Evolutionary conservation across 2,329 filamentous ascomycete species (phyloP).

Genomic region (Trichoderma endophyticum): DNA sequence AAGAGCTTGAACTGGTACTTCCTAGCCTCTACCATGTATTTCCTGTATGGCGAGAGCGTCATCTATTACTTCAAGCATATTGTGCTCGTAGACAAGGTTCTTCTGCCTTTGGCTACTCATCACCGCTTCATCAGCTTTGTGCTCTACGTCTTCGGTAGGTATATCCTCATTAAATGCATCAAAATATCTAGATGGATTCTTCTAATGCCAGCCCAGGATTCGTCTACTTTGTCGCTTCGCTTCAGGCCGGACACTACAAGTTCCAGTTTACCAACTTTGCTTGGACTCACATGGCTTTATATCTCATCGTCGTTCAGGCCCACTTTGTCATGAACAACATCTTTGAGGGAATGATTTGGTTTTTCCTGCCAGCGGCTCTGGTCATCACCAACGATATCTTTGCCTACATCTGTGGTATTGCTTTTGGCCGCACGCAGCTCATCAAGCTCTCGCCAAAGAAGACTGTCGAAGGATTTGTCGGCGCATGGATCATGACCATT

Average conservation of each 20-base stretch:
- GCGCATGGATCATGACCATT: slow-evolving; percentile 93
- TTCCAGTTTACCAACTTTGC: slow-evolving; percentile 99
- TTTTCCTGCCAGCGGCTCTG: slow-evolving; percentile 90
- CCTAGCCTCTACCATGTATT: slow-evolving; percentile 98
- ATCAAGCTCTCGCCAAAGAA: slow-evolving; percentile 99
- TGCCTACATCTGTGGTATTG: slow-evolving; percentile 95
- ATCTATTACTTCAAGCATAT: slow-evolving; percentile 99
- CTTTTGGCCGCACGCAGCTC: slow-evolving; percentile 91
- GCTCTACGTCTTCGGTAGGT: slow-evolving; percentile 89
- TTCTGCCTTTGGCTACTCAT: slow-evolving; percentile 91
- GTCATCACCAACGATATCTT: slow-evolving; percentile 99
- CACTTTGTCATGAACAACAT: slow-evolving; percentile 99
- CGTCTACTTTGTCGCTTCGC: slow-evolving; percentile 93
- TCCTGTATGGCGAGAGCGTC: slow-evolving; percentile 95
- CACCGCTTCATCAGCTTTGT: slow-evolving; percentile 98
- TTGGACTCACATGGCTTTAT: slow-evolving; percentile 99
- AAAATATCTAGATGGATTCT: background rate
- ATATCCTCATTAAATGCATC: background rate
- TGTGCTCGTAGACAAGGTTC: slow-evolving; percentile 86
- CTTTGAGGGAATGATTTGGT: slow-evolving; percentile 99
- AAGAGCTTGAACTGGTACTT: slow-evolving; percentile 99
- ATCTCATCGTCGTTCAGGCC: slow-evolving; percentile 94
- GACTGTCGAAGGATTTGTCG: slow-evolving; percentile 96
- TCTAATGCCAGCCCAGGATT: slow-evolving; percentile 64
- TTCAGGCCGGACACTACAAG: slow-evolving; percentile 93